Conservation (phyloP, 2,329 filamentous ascomycete genomes). For the Fusarium cicatricum region DNA sequence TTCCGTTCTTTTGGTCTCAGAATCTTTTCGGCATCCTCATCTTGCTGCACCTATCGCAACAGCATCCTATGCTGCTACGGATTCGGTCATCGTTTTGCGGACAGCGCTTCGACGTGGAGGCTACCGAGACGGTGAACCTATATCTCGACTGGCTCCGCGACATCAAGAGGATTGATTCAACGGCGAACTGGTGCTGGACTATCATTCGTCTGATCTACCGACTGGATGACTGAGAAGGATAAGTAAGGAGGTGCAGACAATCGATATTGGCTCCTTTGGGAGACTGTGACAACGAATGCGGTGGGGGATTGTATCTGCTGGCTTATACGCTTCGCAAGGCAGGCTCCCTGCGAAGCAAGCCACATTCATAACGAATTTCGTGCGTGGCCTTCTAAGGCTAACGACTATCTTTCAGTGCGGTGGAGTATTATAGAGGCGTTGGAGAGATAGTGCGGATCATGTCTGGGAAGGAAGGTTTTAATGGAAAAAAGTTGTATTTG, state of each 20-base stretch:
- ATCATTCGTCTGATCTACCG: constrained; percentile 58
- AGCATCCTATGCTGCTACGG: constrained; percentile 58
- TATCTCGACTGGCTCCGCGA: constrained; percentile 69
- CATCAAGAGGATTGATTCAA: constrained; percentile 61
- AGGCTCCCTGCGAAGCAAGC: constrained; percentile 5
- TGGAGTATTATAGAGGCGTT: constrained; percentile 29
- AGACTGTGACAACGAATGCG: not conserved
- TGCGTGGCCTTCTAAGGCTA: not conserved
- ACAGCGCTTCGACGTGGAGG: constrained; percentile 59
- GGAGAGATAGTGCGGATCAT: not conserved
- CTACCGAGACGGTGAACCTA: constrained; percentile 56
- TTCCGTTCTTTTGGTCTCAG: constrained; percentile 69
- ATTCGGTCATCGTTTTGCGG: constrained; percentile 60
- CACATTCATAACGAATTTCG: not conserved
- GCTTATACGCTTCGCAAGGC: not conserved
- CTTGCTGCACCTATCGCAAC: constrained; percentile 62
- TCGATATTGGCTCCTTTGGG: not conserved
- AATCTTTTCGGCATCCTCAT: constrained; percentile 67
- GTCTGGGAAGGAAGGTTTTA: no score
- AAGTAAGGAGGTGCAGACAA: not conserved
- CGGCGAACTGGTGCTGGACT: constrained; percentile 65
- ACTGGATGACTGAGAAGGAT: constrained; percentile 40
- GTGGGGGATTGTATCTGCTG: constrained; percentile 4
- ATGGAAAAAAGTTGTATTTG: constrained; percentile 23
- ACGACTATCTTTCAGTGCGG: constrained; percentile 2